Percentiles rank a stretch among this genome's conserved stretches.
Evolutionary conservation across 2,329 filamentous ascomycete species (phyloP).

Genomic region (Myriosclerotinia duriaeana): DNA sequence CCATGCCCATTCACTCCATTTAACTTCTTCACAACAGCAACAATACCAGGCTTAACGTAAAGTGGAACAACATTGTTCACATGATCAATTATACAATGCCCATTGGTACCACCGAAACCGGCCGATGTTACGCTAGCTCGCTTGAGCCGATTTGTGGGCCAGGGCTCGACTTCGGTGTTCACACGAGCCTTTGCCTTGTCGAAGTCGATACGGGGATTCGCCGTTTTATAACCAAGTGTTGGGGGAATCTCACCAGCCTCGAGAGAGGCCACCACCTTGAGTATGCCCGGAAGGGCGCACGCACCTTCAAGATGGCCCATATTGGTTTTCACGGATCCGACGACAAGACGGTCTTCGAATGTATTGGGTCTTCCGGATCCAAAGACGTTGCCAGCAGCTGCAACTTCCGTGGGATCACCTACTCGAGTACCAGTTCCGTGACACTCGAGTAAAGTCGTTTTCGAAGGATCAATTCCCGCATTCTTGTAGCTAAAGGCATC

Average conservation of each 20-base stretch:
- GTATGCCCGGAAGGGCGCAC: not conserved
- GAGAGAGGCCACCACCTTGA: constrained; percentile 6
- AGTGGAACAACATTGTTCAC: no score
- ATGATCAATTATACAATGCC: no score
- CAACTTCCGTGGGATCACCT: constrained; percentile 29
- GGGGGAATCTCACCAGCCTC: constrained; percentile 11
- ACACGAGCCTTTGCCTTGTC: no score
- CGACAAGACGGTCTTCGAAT: no score
- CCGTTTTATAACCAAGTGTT: not conserved
- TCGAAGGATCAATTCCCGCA: constrained; percentile 42
- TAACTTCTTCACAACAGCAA: no score
- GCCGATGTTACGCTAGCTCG: no score
- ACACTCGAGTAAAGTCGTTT: constrained; percentile 3
- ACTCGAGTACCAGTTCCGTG: constrained; percentile 31
- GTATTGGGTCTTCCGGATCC: not conserved
- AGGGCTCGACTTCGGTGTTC: no score
- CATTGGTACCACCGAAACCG: no score
- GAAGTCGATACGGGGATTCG: no score
- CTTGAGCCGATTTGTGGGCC: no score
- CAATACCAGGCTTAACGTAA: no score
- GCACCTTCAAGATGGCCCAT: constrained; percentile 31
- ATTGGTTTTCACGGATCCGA: constrained; percentile 34
- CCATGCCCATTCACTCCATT: no score
- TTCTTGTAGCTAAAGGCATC: constrained; percentile 28
- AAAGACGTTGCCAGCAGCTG: constrained; percentile 15